Percentiles rank a stretch among this genome's conserved stretches.
Evolutionary conservation across 345 rosid genomes (phyloP).

Genomic region (Pugionium cornutum): DNA sequence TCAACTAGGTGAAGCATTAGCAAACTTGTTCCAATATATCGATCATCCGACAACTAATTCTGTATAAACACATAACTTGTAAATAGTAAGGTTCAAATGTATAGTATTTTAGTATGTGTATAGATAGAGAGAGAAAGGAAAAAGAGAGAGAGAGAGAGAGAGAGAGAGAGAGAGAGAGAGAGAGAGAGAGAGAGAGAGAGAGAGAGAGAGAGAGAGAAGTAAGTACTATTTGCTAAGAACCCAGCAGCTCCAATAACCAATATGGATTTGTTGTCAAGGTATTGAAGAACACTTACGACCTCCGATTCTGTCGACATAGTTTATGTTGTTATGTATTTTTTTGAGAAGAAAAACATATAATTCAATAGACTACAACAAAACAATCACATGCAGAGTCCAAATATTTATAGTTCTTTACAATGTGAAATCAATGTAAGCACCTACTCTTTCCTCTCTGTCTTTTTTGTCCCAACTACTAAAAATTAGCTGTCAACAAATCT

Average conservation of each 20-base stretch:
- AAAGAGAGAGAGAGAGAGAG: not conserved
- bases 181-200: not conserved
- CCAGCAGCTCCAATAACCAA: conserved; percentile 43
- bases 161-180: not conserved
- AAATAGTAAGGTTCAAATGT: conserved; percentile 2
- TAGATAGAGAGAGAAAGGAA: not conserved
- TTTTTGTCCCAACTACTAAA: conserved; percentile 27
- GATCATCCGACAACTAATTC: too few species aligned
- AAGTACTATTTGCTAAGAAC: conserved; percentile 39
- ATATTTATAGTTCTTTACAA: conserved; percentile 23
- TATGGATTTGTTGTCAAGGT: conserved; percentile 41
- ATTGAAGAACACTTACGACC: conserved; percentile 34
- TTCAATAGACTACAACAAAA: conserved; percentile 11
- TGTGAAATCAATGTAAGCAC: conserved; percentile 31
- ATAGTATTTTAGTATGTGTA: not conserved
- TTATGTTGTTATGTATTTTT: conserved; percentile 16
- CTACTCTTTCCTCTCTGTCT: conserved; percentile 10
- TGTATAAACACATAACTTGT: not conserved
- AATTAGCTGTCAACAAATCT: conserved; percentile 24
- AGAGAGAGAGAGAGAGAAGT: conserved; percentile 6
- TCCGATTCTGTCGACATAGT: conserved; percentile 33
- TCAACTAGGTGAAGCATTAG: too few species aligned
- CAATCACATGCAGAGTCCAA: not conserved
- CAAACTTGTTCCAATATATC: too few species aligned
- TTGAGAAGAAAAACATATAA: conserved; percentile 2